Conservation (phyloP, 1,284 basidiomycete genomes). For the Austroboletus novae-zelandiae region DNA sequence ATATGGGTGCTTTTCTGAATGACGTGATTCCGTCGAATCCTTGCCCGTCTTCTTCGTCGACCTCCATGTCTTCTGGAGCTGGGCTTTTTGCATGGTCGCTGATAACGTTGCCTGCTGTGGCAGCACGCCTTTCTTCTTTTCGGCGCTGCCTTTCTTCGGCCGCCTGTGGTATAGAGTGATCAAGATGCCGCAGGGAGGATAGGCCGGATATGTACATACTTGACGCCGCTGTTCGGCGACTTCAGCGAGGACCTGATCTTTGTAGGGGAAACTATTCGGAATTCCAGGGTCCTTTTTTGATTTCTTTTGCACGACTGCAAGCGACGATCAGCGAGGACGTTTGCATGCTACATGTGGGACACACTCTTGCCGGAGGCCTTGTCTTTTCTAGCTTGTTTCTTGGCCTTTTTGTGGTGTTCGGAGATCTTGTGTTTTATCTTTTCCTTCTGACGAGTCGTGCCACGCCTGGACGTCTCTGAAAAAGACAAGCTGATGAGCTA, state of each 20-base stretch:
- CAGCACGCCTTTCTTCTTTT: conserved; percentile 60
- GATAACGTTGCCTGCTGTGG: conserved; percentile 31
- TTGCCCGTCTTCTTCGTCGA: conserved; percentile 23
- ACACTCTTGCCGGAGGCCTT: conserved; percentile 89
- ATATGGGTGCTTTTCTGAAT: conserved; percentile 8
- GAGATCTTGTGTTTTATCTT: conserved; percentile 80
- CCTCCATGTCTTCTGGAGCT: conserved; percentile 33
- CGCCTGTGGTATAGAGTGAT: conserved; percentile 34
- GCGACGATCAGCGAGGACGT: conserved; percentile 1
- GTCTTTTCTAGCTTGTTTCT: conserved; percentile 75
- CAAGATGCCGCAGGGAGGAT: background rate
- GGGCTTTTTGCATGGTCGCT: conserved; percentile 30
- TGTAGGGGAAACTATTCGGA: conserved; percentile 96
- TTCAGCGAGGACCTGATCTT: conserved; percentile 94
- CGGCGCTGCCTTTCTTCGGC: conserved; percentile 68
- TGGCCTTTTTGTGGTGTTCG: conserved; percentile 77
- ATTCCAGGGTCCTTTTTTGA: conserved; percentile 84
- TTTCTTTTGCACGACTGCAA: conserved; percentile 48
- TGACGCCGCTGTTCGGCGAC: conserved; percentile 75
- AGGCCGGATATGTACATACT: conserved; percentile 37
- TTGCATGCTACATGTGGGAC: conserved; percentile 26
- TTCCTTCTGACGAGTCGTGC: conserved; percentile 69
- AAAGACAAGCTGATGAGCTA: background rate
- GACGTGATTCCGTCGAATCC: conserved; percentile 37
- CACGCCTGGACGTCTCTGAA: conserved; percentile 83